Conservation (phyloP, 371 early-diverging fungal species). For the Rhizopus arrhizus region DNA sequence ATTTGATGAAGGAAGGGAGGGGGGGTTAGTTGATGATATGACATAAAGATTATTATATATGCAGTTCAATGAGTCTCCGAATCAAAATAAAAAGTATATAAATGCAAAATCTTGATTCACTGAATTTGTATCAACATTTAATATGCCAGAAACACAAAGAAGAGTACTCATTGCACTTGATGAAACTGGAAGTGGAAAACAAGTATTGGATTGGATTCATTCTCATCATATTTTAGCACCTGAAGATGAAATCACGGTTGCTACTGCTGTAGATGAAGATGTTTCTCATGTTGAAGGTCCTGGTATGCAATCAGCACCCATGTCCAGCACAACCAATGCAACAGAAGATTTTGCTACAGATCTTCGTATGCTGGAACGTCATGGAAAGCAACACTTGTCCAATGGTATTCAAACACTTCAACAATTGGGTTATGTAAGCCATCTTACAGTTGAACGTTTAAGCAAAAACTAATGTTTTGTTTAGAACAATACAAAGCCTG, state of each 20-base stretch:
- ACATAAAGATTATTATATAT: no score
- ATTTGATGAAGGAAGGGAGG: no score
- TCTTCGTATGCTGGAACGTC: slow-evolving; percentile 7
- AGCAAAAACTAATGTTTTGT: neutral
- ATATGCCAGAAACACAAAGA: slow-evolving; percentile 1
- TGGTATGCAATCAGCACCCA: slow-evolving; percentile 5
- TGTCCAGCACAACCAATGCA: slow-evolving; percentile 1
- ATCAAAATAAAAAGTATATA: no score
- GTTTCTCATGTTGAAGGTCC: slow-evolving; percentile 12
- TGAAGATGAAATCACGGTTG: slow-evolving; percentile 19
- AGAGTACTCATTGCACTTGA: slow-evolving; percentile 25
- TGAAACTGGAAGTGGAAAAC: slow-evolving; percentile 12
- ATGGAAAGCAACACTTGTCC: slow-evolving; percentile 4
- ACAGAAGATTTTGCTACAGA: slow-evolving; percentile 5
- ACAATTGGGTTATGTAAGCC: slow-evolving; percentile 17
- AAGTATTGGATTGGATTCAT: slow-evolving; percentile 24
- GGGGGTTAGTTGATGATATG: no score
- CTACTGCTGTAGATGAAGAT: slow-evolving; percentile 23
- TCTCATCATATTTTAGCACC: slow-evolving; percentile 19
- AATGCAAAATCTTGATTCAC: no score
- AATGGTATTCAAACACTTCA: slow-evolving; percentile 12
- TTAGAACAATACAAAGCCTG: slow-evolving; percentile 17
- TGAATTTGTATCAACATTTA: neutral
- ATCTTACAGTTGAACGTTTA: neutral
- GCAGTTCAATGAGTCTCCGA: no score